phyloP scores from a whole-genome alignment of 179 eudicot species.

The Camellia oleifera region DNA sequence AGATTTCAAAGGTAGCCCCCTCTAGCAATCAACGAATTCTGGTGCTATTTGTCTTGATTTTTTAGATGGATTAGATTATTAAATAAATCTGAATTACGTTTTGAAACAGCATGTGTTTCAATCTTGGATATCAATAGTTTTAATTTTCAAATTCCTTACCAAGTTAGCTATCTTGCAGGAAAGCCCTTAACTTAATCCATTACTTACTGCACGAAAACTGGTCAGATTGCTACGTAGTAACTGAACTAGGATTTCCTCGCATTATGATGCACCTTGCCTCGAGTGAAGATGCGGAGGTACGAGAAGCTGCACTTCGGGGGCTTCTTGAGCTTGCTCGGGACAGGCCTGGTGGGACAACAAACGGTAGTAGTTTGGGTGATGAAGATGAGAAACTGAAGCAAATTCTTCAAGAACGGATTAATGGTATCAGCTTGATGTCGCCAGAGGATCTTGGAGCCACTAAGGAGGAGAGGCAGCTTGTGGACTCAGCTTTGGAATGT shows the following conservation, averaged over 20 bases:
- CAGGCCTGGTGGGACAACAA: conserved; percentile 20
- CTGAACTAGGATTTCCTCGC: conserved; percentile 80
- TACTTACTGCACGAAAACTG: conserved; percentile 68
- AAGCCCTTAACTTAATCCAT: conserved; percentile 79
- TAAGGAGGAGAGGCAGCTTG: conserved; percentile 77
- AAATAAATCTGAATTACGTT: not conserved
- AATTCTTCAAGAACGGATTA: conserved; percentile 61
- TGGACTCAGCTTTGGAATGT: conserved; percentile 79
- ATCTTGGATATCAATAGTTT: not conserved
- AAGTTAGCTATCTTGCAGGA: conserved; percentile 48
- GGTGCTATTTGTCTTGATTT: not conserved
- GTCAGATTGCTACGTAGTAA: conserved; percentile 47
- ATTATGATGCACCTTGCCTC: conserved; percentile 81
- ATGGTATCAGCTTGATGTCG: conserved; percentile 63
- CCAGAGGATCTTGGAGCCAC: conserved; percentile 66
- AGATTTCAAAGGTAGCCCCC: conserved; percentile 67
- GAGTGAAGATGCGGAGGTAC: conserved; percentile 62
- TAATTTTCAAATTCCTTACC: not conserved
- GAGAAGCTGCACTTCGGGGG: conserved; percentile 83
- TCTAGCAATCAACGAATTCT: not conserved
- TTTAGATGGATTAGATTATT: not conserved
- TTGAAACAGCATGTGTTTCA: not conserved
- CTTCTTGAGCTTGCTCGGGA: conserved; percentile 65
- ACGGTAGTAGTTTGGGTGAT: conserved; percentile 18
- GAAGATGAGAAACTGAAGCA: conserved; percentile 70